Evolutionary conservation across 768 basidiomycete species (phyloP), one percentile per base, ranked within the genome.

Genomic region (Xerocomellus chrysenteron): DNA sequence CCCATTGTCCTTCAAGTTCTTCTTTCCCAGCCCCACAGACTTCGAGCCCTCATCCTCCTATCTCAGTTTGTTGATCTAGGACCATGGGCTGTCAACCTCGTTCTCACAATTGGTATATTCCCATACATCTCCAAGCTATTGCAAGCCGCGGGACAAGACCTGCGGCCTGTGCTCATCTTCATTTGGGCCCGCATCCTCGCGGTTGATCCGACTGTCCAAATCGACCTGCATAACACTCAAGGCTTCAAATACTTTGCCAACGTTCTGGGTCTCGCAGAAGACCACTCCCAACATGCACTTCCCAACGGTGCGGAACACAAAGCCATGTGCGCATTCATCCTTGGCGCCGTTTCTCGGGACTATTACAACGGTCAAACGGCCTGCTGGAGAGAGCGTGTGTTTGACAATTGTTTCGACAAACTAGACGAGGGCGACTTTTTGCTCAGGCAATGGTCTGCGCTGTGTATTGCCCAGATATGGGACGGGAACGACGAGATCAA

Each of bases 101-200:
- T 96, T 13, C 80, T 99, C 36, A 89, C 90, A 7, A 98, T 99
- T 65, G 97, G 97, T 13, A 98, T 98, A 67, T 98, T 98, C 77
- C 96, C 97, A 4, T 99, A 98, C 70, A 98, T 98, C 49, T 92
- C 93, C 54, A 95, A 97, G 66, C 82, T 99, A 6, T 82, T 99
- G 8, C 94, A 97, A 73, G 94, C 96, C 0, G 93, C 94, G 1
- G 92, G 94, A 1, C 87, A 88, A 61, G 96, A 98, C 65, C 82
- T 98, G n/a, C 89, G 94, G 28, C 97, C 97, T 1, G 96, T 98
- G 10, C 79, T 99, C 21, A 98, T 98, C 60, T 99, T 98, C 76
- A 98, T 99, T 56, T 98, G 97, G 97, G 91, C 96, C 3, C 84
- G 97, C 21, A 98, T 99, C 59, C 82, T 98, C 30, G 96, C 96